Conservation (phyloP, 2,329 filamentous ascomycete species). For the Hymenoscyphus repandus region DNA sequence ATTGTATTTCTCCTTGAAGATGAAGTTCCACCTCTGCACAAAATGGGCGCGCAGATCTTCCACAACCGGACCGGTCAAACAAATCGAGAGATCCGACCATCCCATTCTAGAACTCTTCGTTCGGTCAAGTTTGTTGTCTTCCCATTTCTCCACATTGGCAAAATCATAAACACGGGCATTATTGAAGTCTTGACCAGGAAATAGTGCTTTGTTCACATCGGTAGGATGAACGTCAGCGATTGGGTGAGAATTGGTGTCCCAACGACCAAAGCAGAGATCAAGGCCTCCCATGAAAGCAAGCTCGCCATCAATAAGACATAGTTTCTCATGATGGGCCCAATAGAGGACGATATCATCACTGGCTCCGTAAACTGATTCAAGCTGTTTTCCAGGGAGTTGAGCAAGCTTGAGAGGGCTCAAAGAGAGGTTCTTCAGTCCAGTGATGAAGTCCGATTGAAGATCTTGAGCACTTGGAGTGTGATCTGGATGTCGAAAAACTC, state of each 20-base stretch:
- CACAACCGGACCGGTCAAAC: slow-evolving; percentile 68
- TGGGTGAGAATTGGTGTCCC: slow-evolving; percentile 82
- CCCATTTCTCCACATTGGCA: slow-evolving; percentile 67
- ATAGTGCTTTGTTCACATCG: slow-evolving; percentile 69
- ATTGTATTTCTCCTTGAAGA: slow-evolving; percentile 75
- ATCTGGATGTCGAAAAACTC: slow-evolving; percentile 86
- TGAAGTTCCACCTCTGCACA: slow-evolving; percentile 85
- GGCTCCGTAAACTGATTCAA: slow-evolving; percentile 78
- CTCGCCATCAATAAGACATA: slow-evolving; percentile 74
- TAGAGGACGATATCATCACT: slow-evolving; percentile 77
- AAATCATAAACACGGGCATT: slow-evolving; percentile 83
- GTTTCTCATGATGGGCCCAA: slow-evolving; percentile 93
- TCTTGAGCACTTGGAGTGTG: slow-evolving; percentile 71
- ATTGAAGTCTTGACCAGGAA: slow-evolving; percentile 90
- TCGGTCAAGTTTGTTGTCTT: slow-evolving; percentile 82
- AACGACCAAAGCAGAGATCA: slow-evolving; percentile 82
- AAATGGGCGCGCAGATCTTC: slow-evolving; percentile 75
- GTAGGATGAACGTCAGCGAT: slow-evolving; percentile 72
- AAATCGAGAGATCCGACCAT: slow-evolving; percentile 83
- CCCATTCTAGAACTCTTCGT: slow-evolving; percentile 80
- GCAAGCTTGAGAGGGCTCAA: slow-evolving; percentile 52
- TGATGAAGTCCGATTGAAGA: slow-evolving; percentile 62
- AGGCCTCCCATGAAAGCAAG: slow-evolving; percentile 88
- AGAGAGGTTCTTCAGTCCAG: slow-evolving; percentile 45
- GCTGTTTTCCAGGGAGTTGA: slow-evolving; percentile 64